Evolutionary conservation across 768 basidiomycete genomes (phyloP), one percentile per base, ranked within the genome.

Genomic region (Agaricus blazei): DNA sequence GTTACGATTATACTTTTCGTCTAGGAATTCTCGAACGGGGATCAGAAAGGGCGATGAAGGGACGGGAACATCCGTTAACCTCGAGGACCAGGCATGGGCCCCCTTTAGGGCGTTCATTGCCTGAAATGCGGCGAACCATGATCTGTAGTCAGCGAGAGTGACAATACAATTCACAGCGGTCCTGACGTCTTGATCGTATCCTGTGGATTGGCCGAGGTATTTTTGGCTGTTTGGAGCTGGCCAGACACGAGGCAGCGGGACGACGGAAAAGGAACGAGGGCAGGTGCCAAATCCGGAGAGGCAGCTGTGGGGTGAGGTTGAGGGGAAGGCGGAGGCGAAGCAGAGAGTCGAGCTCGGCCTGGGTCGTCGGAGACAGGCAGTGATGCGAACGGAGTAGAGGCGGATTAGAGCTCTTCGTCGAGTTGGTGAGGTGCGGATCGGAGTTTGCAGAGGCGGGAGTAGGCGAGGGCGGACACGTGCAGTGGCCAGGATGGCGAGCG

Each of bases 291-390:
- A 34, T 34, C 2, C n/a, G 40, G 19, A 41, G 9, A 4, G 40
- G 19, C 8, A 19, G 40, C 12, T 41, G 4, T 41, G 40, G 46
- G 24, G 46, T 14, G 28, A 28, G 9, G 15, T 6, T 31, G 46
- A 12, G 24, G 26, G 46, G 29, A 12, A 28, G 29, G 46, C 26
- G 15, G 11, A 44, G 51, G 24, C 28, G 42, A 31, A 38, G 19
- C 31, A n/a, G 28, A 11, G 34, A 14, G 19, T 11, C n/a, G 19
- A 29, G 31, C 31, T 2, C 12, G 51, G 23, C 51, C 51, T 24
- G 34, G 44, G 34, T 52, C 51, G 45, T 52, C 51, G 51, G 51
- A 44, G 29, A 31, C 19, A 52, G 42, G 50, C 12, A n/a, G 45
- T 9, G 29, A n/a, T 48, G 19, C 40, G 19, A 6, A 14, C 40